phyloP scores from a whole-genome alignment of 257 asterid species.

The Henckelia pumila region DNA sequence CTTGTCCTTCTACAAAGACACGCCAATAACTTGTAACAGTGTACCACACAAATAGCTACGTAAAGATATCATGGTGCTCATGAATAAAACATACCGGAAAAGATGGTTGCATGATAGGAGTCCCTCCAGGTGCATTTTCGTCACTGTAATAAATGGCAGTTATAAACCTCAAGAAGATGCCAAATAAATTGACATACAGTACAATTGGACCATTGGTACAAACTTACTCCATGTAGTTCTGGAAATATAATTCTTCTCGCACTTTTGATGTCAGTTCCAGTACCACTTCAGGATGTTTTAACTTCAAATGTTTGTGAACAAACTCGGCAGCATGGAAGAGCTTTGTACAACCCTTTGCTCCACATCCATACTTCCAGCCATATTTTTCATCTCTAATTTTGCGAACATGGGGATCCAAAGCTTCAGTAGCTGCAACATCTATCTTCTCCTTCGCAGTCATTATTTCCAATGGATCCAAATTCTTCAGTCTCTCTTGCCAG shows the following conservation, averaged over 20 bases:
- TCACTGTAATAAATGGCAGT: slow-evolving; percentile 56
- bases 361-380: slow-evolving; percentile 99
- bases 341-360: slow-evolving; percentile 99
- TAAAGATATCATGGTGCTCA: neutral
- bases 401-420: slow-evolving; percentile 83
- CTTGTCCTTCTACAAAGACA: slow-evolving; percentile 70
- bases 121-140: slow-evolving; percentile 92
- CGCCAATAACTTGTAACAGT: slow-evolving; percentile 16
- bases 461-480: slow-evolving; percentile 81
- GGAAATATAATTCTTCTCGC: slow-evolving; percentile 84
- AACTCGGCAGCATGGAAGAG: slow-evolving; percentile 97
- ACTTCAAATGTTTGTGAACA: slow-evolving; percentile 86
- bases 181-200: slow-evolving; percentile 9
- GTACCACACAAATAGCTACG: neutral
- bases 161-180: slow-evolving; percentile 20
- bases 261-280: slow-evolving; percentile 76
- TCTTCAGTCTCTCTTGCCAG: slow-evolving; percentile 93
- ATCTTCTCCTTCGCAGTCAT: slow-evolving; percentile 94
- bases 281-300: slow-evolving; percentile 85
- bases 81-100: slow-evolving; percentile 49
- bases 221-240: slow-evolving; percentile 92
- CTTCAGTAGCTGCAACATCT: slow-evolving; percentile 87
- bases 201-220: slow-evolving; percentile 10
- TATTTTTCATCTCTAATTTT: slow-evolving; percentile 98
- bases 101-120: slow-evolving; percentile 87